Conservation (phyloP, 2,329 filamentous ascomycete species). For the Xylaria digitata region DNA sequence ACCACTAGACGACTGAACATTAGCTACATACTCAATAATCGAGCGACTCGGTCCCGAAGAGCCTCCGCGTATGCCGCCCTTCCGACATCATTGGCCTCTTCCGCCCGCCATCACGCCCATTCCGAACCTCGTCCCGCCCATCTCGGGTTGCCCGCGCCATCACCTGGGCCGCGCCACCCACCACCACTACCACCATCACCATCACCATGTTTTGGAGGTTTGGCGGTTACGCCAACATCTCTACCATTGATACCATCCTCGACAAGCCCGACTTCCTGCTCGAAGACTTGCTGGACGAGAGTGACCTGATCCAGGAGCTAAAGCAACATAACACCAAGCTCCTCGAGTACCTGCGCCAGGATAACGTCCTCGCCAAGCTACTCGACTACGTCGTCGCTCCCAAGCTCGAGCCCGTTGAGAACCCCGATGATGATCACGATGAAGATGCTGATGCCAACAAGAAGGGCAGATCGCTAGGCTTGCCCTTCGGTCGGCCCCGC, state of each 20-base stretch:
- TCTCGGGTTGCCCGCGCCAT: conserved; percentile 34
- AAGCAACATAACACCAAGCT: conserved; percentile 99
- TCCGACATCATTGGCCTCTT: conserved; percentile 14
- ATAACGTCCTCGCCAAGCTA: conserved; percentile 83
- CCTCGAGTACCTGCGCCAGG: conserved; percentile 93
- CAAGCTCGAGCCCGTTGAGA: conserved; percentile 68
- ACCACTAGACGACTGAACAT: too few species aligned
- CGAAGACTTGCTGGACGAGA: conserved; percentile 95
- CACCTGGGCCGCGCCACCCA: conserved; percentile 42
- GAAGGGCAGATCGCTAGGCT: conserved; percentile 54
- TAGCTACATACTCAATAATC: background rate
- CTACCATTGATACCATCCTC: conserved; percentile 94
- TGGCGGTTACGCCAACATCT: conserved; percentile 97
- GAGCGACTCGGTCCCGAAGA: conserved; percentile 1
- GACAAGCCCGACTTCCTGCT: conserved; percentile 96
- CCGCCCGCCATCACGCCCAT: conserved; percentile 2
- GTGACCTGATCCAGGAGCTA: conserved; percentile 94
- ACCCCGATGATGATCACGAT: conserved; percentile 58
- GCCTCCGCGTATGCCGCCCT: conserved; percentile 33
- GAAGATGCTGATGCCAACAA: conserved; percentile 53
- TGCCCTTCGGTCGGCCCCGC: conserved; percentile 63
- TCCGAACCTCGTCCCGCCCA: background rate
- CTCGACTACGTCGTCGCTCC: conserved; percentile 93
- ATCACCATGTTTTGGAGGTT: conserved; percentile 99
- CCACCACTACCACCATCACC: conserved; percentile 35